Evolutionary conservation across 768 basidiomycete genomes (phyloP).

Genomic region (Boletus insuetus): DNA sequence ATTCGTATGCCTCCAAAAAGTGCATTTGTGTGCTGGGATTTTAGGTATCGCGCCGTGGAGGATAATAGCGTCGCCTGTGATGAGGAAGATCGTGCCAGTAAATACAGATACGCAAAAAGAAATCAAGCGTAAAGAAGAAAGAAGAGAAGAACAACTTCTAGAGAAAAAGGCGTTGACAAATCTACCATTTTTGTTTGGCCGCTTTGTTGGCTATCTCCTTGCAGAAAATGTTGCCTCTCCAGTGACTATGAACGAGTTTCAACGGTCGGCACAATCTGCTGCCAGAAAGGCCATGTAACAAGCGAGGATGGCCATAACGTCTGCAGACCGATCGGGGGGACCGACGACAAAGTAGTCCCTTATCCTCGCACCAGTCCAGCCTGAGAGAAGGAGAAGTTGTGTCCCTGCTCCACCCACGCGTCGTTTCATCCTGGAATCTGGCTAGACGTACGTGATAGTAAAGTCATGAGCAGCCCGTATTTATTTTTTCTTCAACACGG

Average conservation of each 20-base stretch:
- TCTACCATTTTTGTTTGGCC: background rate
- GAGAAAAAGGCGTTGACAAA: background rate
- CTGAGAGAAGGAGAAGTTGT: background rate
- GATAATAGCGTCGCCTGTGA: too few relatives aligned
- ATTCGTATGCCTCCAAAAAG: too few relatives aligned
- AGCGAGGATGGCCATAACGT: background rate
- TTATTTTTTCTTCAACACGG: background rate
- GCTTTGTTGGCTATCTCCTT: background rate
- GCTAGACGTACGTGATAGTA: background rate
- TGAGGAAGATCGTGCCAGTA: too few relatives aligned
- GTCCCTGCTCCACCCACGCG: background rate
- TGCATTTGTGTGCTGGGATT: too few relatives aligned
- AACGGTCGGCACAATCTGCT: background rate
- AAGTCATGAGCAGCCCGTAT: background rate
- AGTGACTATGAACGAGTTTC: background rate
- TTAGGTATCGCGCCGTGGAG: too few relatives aligned
- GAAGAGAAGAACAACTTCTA: too few relatives aligned
- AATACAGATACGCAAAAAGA: too few relatives aligned
- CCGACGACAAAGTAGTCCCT: background rate
- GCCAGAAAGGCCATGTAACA: background rate
- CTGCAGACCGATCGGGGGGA: background rate
- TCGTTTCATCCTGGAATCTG: background rate
- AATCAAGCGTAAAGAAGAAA: background rate
- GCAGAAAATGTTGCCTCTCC: background rate
- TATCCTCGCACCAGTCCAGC: background rate